Base-by-base conservation (phyloP, 2,329 filamentous ascomycete genomes). In the Cordyceps pruinosa region DNA sequence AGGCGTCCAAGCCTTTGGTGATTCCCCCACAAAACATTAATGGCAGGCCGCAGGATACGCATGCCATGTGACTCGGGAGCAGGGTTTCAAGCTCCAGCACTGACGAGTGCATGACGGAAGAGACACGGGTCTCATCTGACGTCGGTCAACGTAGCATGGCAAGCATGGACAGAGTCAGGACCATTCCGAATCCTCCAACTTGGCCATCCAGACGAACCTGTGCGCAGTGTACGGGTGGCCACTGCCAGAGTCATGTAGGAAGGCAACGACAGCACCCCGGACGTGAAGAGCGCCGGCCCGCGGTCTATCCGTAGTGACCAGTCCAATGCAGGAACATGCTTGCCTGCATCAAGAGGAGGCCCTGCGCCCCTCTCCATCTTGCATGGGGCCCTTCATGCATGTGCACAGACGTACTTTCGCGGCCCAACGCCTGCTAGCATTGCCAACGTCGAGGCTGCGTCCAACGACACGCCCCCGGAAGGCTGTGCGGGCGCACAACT, bases 21-120 rank as follows among this genome's bases (percentile, higher is more conserved):
- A 55, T 55, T 39, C 21, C 41, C 42, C 51, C 51, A 37, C 51
- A 54, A 54, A 54, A 46, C n/a, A 5, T 45, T 28, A 45, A 21
- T 28, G 25, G 28, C n/a, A 8, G 21, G 21, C 51, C 32, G 41
- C 51, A 55, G 41, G 30, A 28, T 6, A 4, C 5, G 19, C 25
- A 45, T 17, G 19, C 42, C 51, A 55, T 55, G 51, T 55, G 51
- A 55, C 51, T 55, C 23, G n/a, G n/a, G 10, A 10, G 37, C 7
- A 28, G 13, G 21, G 37, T 23, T 21, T 37, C 23, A 28, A 10
- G 4, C 12, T 35, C 10, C n/a, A 32, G 41, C 28, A 9, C 15
- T 21, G 5, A 19, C 2, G 6, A 49, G 13, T n/a, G 21, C 13
- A 23, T 4, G 7, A 23, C 19, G 17, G 13, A 23, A 23, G 28